Percentiles rank a stretch among this genome's conserved stretches.
These are phyloP conservation scores for Sphaerulina vaccinii DNA, from an alignment of 2,329 filamentous ascomycete species.

Conservation along the genomic window DNA sequence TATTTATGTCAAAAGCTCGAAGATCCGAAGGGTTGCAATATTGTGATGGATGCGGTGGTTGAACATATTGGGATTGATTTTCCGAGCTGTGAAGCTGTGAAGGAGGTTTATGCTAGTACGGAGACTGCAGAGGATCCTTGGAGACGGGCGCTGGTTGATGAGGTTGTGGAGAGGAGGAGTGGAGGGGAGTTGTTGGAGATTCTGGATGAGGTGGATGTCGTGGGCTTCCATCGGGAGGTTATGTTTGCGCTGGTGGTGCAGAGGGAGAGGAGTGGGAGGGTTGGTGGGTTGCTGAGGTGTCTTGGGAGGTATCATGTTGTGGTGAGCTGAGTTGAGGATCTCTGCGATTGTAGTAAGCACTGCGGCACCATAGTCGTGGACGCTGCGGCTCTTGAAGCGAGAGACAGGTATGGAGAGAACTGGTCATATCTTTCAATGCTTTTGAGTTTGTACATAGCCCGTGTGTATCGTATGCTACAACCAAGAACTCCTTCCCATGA, in stretches of 20 bases:
- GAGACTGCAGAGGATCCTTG: background rate
- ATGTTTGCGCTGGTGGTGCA: background rate
- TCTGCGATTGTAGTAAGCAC: too few species aligned
- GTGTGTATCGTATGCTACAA: slow-evolving; percentile 8
- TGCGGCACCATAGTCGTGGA: too few species aligned
- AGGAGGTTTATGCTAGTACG: background rate
- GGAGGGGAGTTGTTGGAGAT: background rate
- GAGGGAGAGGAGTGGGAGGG: background rate
- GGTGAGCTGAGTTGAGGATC: too few species aligned
- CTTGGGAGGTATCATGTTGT: background rate
- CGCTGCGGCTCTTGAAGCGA: too few species aligned
- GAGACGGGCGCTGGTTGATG: background rate
- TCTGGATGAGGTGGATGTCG: background rate
- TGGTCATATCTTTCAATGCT: too few species aligned
- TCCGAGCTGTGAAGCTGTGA: slow-evolving; percentile 1
- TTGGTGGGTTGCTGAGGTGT: background rate
- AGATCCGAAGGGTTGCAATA: background rate
- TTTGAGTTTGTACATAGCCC: background rate
- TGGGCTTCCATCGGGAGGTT: background rate
- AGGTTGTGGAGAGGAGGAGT: background rate
- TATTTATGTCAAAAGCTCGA: background rate
- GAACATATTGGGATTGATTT: slow-evolving; percentile 8
- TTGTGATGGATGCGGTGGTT: background rate
- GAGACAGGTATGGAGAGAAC: too few species aligned
- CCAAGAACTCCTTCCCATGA: background rate